Base-by-base conservation (phyloP, 768 basidiomycete species). In the Podaxis rugospora region DNA sequence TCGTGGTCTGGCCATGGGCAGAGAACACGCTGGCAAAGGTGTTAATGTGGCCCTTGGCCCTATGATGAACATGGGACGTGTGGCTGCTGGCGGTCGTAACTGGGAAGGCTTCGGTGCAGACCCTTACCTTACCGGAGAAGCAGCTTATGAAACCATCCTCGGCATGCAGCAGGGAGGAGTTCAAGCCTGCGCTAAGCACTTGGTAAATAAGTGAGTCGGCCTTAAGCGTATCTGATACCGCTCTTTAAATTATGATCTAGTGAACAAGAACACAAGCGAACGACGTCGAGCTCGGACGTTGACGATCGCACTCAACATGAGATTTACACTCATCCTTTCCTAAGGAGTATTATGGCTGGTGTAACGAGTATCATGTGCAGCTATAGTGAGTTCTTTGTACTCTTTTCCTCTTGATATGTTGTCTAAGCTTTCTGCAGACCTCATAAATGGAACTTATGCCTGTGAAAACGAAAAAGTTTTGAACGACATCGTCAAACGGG, bases 61-160 rank as follows among this genome's bases (percentile, higher is more conserved):
- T 0, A 91, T 91, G 88, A 94, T 92, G 86, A 94, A 95, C 70
- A 83, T 95, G 77, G 90, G 88, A 1, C 84, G 91, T 16, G 73
- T 88, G 18, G 86, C 90, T 2, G 78, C 83, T 64, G 92, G 89
- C 5, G 95, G 95, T 16, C 79, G 95, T 28, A 93, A 95, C 72
- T 96, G 93, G 92, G 95, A 96, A 78, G 93, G 92, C n/a, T 95
- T 94, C 61, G 93, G 94, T 32, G 92, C 83, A 9, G 95, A 97
- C 70, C 95, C 95, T 0, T 96, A 85, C 75, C 76, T 96, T 14
- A 67, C 83, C n/a, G 93, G 95, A 11, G 92, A 92, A 68, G 77
- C 79, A 1, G 83, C 87, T 3, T 89, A 86, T 59, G 90, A 93
- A 72, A 95, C 93, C 0, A 83, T 95, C 56, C 74, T 90, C 16